These are phyloP conservation scores for Debaryomyces sp. DNA, from an alignment of 1,139 yeast genomes.

Conservation along the genomic window DNA sequence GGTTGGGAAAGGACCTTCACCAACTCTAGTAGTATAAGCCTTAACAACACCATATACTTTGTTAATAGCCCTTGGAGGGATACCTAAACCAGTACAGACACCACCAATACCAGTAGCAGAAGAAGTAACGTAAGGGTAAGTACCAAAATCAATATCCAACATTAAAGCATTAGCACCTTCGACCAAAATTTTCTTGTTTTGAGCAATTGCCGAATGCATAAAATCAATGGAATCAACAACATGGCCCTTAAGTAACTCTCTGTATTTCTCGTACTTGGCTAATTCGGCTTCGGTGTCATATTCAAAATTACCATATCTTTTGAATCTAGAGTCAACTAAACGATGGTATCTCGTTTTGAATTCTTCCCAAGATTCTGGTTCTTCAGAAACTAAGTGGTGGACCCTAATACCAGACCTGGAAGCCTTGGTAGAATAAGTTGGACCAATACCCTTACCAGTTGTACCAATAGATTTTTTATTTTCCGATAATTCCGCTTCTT, in stretches of 20 bases:
- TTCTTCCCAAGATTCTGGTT: conserved; percentile 91
- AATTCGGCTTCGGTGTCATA: conserved; percentile 84
- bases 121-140: conserved; percentile 97
- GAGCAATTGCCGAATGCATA: conserved; percentile 80
- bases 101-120: conserved; percentile 98
- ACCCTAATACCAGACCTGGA: conserved; percentile 96
- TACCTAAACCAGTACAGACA: conserved; percentile 93
- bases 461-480: conserved; percentile 95
- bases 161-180: conserved; percentile 99
- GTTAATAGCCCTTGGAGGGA: conserved; percentile 82
- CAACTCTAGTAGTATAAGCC: conserved; percentile 98
- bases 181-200: conserved; percentile 82
- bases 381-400: conserved; percentile 90
- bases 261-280: conserved; percentile 71
- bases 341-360: conserved; percentile 79
- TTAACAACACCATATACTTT: conserved; percentile 94
- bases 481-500: conserved; percentile 86
- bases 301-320: conserved; percentile 92
- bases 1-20: conserved; percentile 99
- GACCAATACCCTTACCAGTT: conserved; percentile 99
- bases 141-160: conserved; percentile 97
- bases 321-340: conserved; percentile 75
- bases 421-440: conserved; percentile 95
- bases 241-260: conserved; percentile 78
- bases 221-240: conserved; percentile 92